Conservation (phyloP, 257 asterid species). For the Solanum tacnaense region DNA sequence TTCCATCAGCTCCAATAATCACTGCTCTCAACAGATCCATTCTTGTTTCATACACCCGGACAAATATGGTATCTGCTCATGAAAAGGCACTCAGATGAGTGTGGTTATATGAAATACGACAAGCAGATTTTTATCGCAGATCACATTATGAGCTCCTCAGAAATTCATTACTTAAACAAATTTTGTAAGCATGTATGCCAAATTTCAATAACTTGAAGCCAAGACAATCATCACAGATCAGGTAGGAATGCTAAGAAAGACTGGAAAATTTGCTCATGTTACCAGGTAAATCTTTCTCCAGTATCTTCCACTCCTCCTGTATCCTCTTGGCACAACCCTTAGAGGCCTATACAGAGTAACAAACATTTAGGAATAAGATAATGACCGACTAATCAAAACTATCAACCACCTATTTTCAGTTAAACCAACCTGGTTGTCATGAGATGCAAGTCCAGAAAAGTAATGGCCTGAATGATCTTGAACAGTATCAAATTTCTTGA, state of each 20-base stretch:
- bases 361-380: background rate
- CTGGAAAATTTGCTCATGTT: background rate
- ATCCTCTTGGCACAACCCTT: slow-evolving; percentile 14
- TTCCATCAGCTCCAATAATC: slow-evolving; percentile 23
- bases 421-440: background rate
- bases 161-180: background rate
- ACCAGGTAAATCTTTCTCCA: slow-evolving; percentile 27
- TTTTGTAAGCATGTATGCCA: background rate
- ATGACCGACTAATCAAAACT: background rate
- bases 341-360: background rate
- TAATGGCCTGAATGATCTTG: slow-evolving; percentile 11
- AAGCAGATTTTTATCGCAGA: background rate
- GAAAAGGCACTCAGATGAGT: background rate
- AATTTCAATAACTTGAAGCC: background rate
- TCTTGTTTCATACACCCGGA: slow-evolving; percentile 24
- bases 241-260: background rate
- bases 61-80: slow-evolving; percentile 14
- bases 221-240: background rate
- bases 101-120: background rate
- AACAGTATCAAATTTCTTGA: slow-evolving; percentile 16
- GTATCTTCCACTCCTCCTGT: slow-evolving; percentile 23
- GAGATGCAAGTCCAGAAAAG: background rate
- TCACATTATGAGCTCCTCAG: background rate
- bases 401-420: background rate
- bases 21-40: slow-evolving; percentile 30